Conservation (phyloP, 768 basidiomycete genomes). For the Hemileccinum rubropunctum region DNA sequence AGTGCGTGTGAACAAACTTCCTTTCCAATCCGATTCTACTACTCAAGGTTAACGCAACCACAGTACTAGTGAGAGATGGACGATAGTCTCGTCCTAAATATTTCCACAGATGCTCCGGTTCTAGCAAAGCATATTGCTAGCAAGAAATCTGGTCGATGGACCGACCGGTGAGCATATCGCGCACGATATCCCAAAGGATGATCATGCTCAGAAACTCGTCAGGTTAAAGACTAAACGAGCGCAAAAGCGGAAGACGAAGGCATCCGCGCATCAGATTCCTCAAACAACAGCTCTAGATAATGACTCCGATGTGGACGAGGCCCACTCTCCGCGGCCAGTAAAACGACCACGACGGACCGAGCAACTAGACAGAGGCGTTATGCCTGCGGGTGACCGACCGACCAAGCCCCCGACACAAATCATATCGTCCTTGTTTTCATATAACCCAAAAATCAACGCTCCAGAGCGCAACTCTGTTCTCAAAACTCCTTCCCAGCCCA, state of each 20-base stretch:
- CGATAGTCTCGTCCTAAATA: constrained; percentile 74
- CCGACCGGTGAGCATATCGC: constrained; percentile 56
- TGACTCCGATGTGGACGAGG: constrained; percentile 15
- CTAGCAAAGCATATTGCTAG: constrained; percentile 25
- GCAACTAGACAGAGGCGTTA: constrained; percentile 16
- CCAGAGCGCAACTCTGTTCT: constrained; percentile 29
- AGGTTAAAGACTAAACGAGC: constrained; percentile 77
- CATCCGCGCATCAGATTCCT: constrained; percentile 23
- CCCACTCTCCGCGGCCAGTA: constrained; percentile 34
- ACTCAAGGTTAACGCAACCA: too few relatives aligned
- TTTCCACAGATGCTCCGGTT: constrained; percentile 42
- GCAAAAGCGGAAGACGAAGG: constrained; percentile 54
- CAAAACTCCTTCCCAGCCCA: constrained; percentile 47
- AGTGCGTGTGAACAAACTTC: constrained; percentile 24
- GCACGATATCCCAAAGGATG: not conserved
- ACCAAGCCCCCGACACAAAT: constrained; percentile 49
- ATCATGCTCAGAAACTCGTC: constrained; percentile 3
- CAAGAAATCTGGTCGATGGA: constrained; percentile 72
- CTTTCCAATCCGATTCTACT: constrained; percentile 12
- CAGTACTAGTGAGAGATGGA: too few relatives aligned
- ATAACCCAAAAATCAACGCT: constrained; percentile 66
- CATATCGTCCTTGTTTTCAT: constrained; percentile 88
- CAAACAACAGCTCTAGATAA: constrained; percentile 14
- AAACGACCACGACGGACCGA: constrained; percentile 46
- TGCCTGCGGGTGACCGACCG: constrained; percentile 16